Evolutionary conservation across 768 basidiomycete species (phyloP).

Genomic region (Leccinum pellstonianum): DNA sequence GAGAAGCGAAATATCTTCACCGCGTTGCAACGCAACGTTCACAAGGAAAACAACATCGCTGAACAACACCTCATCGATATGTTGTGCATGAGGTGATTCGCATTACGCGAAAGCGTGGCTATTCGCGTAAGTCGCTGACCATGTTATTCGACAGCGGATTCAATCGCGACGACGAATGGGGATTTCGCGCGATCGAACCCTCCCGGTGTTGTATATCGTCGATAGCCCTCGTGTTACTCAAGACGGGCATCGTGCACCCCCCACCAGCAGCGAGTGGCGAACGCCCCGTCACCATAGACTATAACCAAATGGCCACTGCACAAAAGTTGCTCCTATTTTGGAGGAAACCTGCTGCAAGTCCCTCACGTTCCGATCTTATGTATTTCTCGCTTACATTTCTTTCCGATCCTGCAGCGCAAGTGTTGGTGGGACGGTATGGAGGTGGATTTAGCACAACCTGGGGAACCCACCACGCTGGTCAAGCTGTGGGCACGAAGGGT

Average conservation of each 20-base stretch:
- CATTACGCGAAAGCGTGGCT: constrained; percentile 3
- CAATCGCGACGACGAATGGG: constrained; percentile 97
- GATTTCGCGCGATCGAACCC: constrained; percentile 93
- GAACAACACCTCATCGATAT: constrained; percentile 99
- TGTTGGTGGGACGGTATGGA: constrained; percentile 99
- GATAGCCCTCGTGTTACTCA: constrained; percentile 94
- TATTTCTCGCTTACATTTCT: not conserved
- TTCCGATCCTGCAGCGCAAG: constrained; percentile 66
- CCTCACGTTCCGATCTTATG: not conserved
- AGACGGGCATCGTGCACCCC: constrained; percentile 88
- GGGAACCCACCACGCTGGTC: constrained; percentile 52
- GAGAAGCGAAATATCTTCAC: constrained; percentile 94
- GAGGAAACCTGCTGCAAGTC: constrained; percentile 97
- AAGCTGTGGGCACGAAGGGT: constrained; percentile 98
- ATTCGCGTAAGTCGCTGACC: constrained; percentile 11
- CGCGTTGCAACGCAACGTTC: constrained; percentile 96
- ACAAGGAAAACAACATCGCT: constrained; percentile 98
- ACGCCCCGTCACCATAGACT: constrained; percentile 79
- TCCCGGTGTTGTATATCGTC: constrained; percentile 97
- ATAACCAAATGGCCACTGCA: constrained; percentile 92
- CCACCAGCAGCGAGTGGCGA: constrained; percentile 51
- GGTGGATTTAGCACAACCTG: constrained; percentile 69
- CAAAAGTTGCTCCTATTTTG: constrained; percentile 97
- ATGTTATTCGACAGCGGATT: constrained; percentile 61
- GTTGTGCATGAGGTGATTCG: constrained; percentile 93